phyloP scores from a whole-genome alignment of 2,329 filamentous ascomycete species.

The Aspergillus sp. region DNA sequence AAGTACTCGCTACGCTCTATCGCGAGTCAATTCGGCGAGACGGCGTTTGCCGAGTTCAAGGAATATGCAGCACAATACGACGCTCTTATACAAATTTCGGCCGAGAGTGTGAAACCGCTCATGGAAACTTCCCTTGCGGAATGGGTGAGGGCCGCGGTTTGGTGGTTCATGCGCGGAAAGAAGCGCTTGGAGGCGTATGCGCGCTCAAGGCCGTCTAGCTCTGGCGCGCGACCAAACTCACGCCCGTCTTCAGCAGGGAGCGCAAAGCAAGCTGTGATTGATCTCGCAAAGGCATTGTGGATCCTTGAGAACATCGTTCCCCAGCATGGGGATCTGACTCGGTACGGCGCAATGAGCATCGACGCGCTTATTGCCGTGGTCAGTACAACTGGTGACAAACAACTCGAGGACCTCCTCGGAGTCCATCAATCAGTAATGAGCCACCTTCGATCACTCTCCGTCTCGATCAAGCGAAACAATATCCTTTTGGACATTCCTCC shows the following conservation, averaged over 20 bases:
- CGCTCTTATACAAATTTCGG: slow-evolving; percentile 76
- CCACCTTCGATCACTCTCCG: slow-evolving; percentile 72
- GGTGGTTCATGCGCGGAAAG: slow-evolving; percentile 89
- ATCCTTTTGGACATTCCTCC: slow-evolving; percentile 69
- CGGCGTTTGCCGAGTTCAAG: slow-evolving; percentile 72
- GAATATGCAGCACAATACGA: slow-evolving; percentile 73
- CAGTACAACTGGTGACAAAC: slow-evolving; percentile 50
- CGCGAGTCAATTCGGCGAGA: slow-evolving; percentile 59
- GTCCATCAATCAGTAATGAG: slow-evolving; percentile 61
- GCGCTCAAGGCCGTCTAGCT: slow-evolving; percentile 63
- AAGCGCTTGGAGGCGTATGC: slow-evolving; percentile 74
- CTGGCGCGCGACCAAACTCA: slow-evolving; percentile 54
- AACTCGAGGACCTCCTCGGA: slow-evolving; percentile 53
- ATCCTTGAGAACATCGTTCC: slow-evolving; percentile 57
- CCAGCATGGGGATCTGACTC: slow-evolving; percentile 42
- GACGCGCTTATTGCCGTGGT: slow-evolving; percentile 47
- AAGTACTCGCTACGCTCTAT: slow-evolving; percentile 42
- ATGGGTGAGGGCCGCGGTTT: slow-evolving; percentile 73
- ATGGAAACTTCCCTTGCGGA: slow-evolving; percentile 66
- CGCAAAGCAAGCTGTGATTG: slow-evolving; percentile 76
- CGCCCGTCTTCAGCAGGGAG: slow-evolving; percentile 51
- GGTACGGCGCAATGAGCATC: slow-evolving; percentile 46
- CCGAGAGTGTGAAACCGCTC: slow-evolving; percentile 72
- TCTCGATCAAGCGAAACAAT: slow-evolving; percentile 83
- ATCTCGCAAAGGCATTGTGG: slow-evolving; percentile 86